These are phyloP conservation scores for Pyrus communis DNA, from an alignment of 306 rosid species.

Conservation along the genomic window DNA sequence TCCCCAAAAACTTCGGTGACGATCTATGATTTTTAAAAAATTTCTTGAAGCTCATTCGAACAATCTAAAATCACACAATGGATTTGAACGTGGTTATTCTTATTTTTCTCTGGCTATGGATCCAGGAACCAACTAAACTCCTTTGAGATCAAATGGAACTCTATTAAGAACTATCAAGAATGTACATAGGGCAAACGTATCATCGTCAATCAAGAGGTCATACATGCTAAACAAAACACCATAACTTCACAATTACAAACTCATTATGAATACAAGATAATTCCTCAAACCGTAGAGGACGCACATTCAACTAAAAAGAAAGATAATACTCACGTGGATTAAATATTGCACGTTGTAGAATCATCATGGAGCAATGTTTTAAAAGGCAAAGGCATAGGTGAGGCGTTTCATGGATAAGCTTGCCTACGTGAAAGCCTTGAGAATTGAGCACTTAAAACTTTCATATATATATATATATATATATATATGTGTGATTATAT, in stretches of 20 bases:
- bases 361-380: too few relatives aligned
- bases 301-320: background rate
- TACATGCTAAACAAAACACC: too few relatives aligned
- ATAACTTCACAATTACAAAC: background rate
- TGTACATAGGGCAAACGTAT: too few relatives aligned
- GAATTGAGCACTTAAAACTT: too few relatives aligned
- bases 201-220: background rate
- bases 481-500: too few relatives aligned
- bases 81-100: background rate
- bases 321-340: background rate
- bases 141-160: background rate
- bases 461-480: too few relatives aligned
- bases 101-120: background rate
- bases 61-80: background rate
- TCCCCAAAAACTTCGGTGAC: background rate
- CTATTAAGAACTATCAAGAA: background rate
- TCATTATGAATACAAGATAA: too few relatives aligned
- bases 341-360: background rate
- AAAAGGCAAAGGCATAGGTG: too few relatives aligned
- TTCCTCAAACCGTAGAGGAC: accelerated
- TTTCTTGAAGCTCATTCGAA: background rate
- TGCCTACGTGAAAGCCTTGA: too few relatives aligned
- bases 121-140: background rate
- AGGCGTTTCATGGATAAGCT: too few relatives aligned
- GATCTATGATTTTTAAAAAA: background rate